Conservation (phyloP, 805 yeast species). For the Lachancea nothofagi region DNA sequence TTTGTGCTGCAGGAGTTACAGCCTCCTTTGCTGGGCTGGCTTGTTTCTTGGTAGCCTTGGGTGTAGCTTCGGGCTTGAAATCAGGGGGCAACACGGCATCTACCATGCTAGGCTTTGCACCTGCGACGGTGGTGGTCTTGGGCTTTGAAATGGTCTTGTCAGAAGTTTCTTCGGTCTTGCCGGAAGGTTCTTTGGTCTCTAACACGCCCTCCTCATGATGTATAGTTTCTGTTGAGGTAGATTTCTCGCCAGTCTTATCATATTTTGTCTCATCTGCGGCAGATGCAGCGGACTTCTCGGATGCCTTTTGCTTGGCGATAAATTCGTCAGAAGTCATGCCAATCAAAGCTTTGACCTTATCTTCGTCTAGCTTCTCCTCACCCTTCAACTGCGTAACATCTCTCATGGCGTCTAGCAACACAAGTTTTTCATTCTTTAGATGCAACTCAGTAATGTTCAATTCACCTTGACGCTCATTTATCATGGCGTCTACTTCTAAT, state of each 20-base stretch:
- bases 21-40: background rate
- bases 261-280: conserved; percentile 10
- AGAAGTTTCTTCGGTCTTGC: background rate
- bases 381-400: conserved; percentile 37
- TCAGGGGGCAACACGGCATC: conserved; percentile 10
- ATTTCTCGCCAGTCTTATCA: conserved; percentile 5
- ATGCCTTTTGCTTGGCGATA: conserved; percentile 18
- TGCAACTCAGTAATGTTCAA: conserved; percentile 33
- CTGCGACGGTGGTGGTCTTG: background rate
- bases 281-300: conserved; percentile 1
- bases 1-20: background rate
- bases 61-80: conserved; percentile 4
- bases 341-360: conserved; percentile 28
- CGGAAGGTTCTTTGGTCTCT: conserved; percentile 6
- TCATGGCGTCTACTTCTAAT: conserved; percentile 35
- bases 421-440: conserved; percentile 34
- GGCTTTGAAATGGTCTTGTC: background rate
- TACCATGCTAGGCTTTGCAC: conserved; percentile 9
- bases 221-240: conserved; percentile 2
- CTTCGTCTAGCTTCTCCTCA: conserved; percentile 28
- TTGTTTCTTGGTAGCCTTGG: background rate
- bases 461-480: conserved; percentile 36
- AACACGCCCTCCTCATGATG: conserved; percentile 10
- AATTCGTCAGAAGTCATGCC: conserved; percentile 31
- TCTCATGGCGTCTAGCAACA: conserved; percentile 34